Base-by-base conservation (phyloP, 2,329 filamentous ascomycete species). In the Colletotrichum sp. region DNA sequence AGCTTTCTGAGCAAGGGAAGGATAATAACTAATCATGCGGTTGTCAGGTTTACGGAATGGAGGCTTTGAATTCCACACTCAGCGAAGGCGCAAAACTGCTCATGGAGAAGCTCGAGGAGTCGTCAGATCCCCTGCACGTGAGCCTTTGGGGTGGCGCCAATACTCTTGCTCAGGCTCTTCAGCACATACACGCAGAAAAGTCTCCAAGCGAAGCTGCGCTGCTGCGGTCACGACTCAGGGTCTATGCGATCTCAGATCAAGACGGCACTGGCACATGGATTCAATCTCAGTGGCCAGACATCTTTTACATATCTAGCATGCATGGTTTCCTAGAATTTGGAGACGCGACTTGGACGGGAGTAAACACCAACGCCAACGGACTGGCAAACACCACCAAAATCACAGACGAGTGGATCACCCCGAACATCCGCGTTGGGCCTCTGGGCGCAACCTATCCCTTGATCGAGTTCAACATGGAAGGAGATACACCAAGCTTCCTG, bases 171-270 rank as follows among this genome's bases (percentile, higher is more conserved):
- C 85, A 89, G 70, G 87, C 86, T 2, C 83, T 91, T 12, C 79
- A 85, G 18, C 60, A 64, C 32, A 24, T 64, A 3, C 21, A 64
- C 28, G 81, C 86, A 16, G 84, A 88, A 30, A 79, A 16, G 77
- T 77, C 77, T 73, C 81, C 55, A 74, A 79, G 13, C 44, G 84
- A 88, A 0, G 81, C 85, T 2, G 80, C 82, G 1, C 73, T 72
- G 0, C 82, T 90, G 26, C 81, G 84, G 4, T 78, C 82, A 4
- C 87, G 87, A 76, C 80, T 91, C 6, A 84, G 89, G 12, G 85
- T 90, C 8, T 91, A 91, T 79, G 83, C 90, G 39, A 91, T 92
- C 69, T 91, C 89, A 7, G 91, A 92, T 76, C 90, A 92, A 77
- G 90, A 92, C 76, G 87, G 92, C 75, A 88, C 88, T 0, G 90